Conservation (phyloP, 164 flowering plant genomes). For the Chloranthus sessilifolius region DNA sequence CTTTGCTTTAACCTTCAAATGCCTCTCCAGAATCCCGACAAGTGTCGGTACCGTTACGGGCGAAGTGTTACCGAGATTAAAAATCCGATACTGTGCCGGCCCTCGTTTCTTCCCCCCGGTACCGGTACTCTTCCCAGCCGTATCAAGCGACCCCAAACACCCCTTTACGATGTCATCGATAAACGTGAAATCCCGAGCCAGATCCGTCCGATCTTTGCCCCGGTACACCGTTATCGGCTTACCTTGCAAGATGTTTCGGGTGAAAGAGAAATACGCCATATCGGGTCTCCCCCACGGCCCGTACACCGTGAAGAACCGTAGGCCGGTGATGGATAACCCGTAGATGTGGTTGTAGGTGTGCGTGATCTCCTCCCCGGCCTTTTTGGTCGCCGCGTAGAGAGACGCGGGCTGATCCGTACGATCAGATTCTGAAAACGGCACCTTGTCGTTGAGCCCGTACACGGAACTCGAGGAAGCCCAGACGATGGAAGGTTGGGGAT, state of each 20-base stretch:
- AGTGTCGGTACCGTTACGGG: slow-evolving; percentile 18
- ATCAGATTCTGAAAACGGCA: slow-evolving; percentile 18
- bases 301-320: slow-evolving; percentile 21
- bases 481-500: slow-evolving; percentile 20
- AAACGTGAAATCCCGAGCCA: slow-evolving; percentile 20
- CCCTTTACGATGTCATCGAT: slow-evolving; percentile 21
- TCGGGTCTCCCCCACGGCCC: slow-evolving; percentile 24
- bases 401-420: slow-evolving; percentile 18
- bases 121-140: slow-evolving; percentile 17
- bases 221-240: slow-evolving; percentile 18
- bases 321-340: slow-evolving; percentile 20
- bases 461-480: slow-evolving; percentile 25
- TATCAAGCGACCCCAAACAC: slow-evolving; percentile 17
- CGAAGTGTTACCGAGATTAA: slow-evolving; percentile 20
- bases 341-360: slow-evolving; percentile 24
- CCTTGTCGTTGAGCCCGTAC: slow-evolving; percentile 21
- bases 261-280: slow-evolving; percentile 22
- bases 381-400: slow-evolving; percentile 20
- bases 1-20: slow-evolving; percentile 20
- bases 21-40: slow-evolving; percentile 14
- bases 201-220: slow-evolving; percentile 15
- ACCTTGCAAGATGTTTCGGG: slow-evolving; percentile 19
- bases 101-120: slow-evolving; percentile 20
- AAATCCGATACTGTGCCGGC: slow-evolving; percentile 17
- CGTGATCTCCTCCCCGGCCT: slow-evolving; percentile 23